Base-by-base conservation (phyloP, 2,329 filamentous ascomycete species). In the Teratosphaeria epicoccoides region DNA sequence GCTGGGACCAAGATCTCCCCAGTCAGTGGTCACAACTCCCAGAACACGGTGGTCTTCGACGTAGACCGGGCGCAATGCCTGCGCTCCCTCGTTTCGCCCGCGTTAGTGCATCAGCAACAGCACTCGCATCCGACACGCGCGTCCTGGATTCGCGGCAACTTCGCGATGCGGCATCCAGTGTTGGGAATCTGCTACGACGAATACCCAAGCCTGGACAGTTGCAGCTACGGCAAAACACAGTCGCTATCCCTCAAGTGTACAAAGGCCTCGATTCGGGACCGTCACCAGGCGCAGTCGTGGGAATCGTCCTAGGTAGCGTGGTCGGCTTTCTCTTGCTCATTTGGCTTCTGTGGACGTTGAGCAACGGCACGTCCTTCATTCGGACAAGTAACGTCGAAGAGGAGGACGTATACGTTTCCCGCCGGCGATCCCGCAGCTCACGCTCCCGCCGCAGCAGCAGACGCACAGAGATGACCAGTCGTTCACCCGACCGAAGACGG, bases 221-320 rank as follows among this genome's bases (percentile, higher is more conserved):
- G n/a, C 52, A 54, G 9, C 54, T 55, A 20, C 58, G 56, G 28
- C 58, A 61, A 49, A 53, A 56, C 37, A 52, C 37, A 54, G 55
- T 50, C 45, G 73, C 80, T 55, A 82, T 85, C 59, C 81, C 82
- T 1, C 75, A 78, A 24, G 79, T 79, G 58, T 85, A 85, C 67
- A 72, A 75, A 45, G 71, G 72, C 49, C 69, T 79, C 28, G 67
- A 77, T 62, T 61, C 68, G 24, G 75, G 79, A 5, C 80, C 80
- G 0, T 46, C 72, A 0, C 75, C 81, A 0, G 81, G 78, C 50
- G 75, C 75, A 37, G 75, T 84, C 1, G 79, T 74, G 9, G 82
- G 81, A 50, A 83, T 84, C 52, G 76, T 78, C 5, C 69, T 80
- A 24, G 77, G 77, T 55, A 73, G 71, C 51, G 73, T 80, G 22